Percentiles rank a stretch among this genome's conserved stretches.
These are phyloP conservation scores for Omphalotus guepiniiformis DNA, from an alignment of 768 basidiomycete species.

Conservation along the genomic window DNA sequence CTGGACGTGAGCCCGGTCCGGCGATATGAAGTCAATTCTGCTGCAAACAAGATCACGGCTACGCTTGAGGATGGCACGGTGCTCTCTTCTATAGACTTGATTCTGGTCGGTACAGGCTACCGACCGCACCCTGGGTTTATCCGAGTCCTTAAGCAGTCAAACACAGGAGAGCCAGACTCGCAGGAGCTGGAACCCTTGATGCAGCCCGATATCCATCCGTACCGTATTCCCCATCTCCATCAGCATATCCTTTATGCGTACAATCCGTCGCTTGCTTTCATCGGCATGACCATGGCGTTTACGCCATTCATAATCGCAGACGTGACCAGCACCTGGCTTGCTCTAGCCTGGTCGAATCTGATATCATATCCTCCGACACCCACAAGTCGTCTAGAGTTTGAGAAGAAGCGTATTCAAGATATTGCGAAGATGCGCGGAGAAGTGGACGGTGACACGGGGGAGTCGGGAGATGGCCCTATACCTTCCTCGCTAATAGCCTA, in stretches of 20 bases:
- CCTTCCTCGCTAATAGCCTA: slow-evolving; percentile 32
- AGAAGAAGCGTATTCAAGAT: slow-evolving; percentile 27
- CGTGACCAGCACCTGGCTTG: slow-evolving; percentile 46
- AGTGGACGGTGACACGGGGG: not conserved
- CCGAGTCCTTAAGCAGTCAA: slow-evolving; percentile 14
- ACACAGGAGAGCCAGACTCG: slow-evolving; percentile 18
- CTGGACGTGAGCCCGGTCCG: slow-evolving; percentile 38
- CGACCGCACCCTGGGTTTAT: slow-evolving; percentile 33
- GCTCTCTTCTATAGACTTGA: slow-evolving; percentile 36
- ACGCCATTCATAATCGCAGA: slow-evolving; percentile 48
- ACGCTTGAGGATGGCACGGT: slow-evolving; percentile 33
- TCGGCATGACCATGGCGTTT: slow-evolving; percentile 36
- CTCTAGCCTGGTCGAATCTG: slow-evolving; percentile 34
- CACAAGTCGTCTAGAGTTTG: slow-evolving; percentile 32
- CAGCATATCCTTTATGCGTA: slow-evolving; percentile 41
- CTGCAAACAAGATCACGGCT: slow-evolving; percentile 26
- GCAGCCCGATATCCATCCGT: slow-evolving; percentile 23
- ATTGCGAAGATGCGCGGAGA: slow-evolving; percentile 14
- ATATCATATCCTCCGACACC: slow-evolving; percentile 30
- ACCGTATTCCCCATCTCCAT: slow-evolving; percentile 41
- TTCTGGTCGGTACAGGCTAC: slow-evolving; percentile 47
- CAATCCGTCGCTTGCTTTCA: slow-evolving; percentile 44
- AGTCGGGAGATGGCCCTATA: slow-evolving; percentile 13
- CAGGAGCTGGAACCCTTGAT: slow-evolving; percentile 31
- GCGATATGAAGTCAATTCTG: slow-evolving; percentile 22